Conservation (phyloP, 1,284 basidiomycete species). For the Fistulina hepatica region DNA sequence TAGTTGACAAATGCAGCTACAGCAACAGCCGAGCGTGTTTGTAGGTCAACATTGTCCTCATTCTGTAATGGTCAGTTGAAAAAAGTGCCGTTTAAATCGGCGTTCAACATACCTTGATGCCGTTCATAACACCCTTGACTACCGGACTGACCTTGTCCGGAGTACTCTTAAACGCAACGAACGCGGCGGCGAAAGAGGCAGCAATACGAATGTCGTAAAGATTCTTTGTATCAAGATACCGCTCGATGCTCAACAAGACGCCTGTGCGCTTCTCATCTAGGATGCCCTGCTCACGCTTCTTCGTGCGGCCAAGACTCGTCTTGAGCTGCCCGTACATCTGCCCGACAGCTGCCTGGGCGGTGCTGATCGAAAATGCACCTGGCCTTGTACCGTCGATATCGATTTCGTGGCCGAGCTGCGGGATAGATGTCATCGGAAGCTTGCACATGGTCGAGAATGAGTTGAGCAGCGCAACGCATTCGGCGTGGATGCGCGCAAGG, state of each 20-base stretch:
- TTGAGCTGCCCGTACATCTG: constrained; percentile 68
- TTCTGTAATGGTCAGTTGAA: constrained; percentile 37
- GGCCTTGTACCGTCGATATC: constrained; percentile 59
- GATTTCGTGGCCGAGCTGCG: constrained; percentile 67
- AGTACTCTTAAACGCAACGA: constrained; percentile 74
- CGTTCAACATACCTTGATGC: constrained; percentile 67
- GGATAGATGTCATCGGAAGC: constrained; percentile 70
- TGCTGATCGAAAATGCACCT: constrained; percentile 73
- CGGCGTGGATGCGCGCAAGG: constrained; percentile 70
- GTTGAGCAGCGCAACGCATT: constrained; percentile 72
- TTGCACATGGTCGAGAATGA: constrained; percentile 83
- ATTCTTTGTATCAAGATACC: constrained; percentile 76
- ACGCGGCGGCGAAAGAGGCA: constrained; percentile 84
- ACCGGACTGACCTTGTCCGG: constrained; percentile 94
- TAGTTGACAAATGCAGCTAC: constrained; percentile 85
- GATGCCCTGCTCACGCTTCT: constrained; percentile 66
- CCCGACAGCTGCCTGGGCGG: constrained; percentile 66
- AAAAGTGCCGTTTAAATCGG: constrained; percentile 3
- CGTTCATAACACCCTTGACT: constrained; percentile 96
- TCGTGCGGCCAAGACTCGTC: constrained; percentile 57
- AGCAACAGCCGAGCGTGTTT: constrained; percentile 80
- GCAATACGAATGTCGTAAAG: constrained; percentile 84
- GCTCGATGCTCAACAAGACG: constrained; percentile 69
- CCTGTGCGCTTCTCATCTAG: constrained; percentile 74
- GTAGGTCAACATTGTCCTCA: constrained; percentile 84